Percentiles rank a stretch among this genome's conserved stretches.
phyloP scores from a whole-genome alignment of 495 filamentous ascomycete genomes.

The Neurospora sp. region DNA sequence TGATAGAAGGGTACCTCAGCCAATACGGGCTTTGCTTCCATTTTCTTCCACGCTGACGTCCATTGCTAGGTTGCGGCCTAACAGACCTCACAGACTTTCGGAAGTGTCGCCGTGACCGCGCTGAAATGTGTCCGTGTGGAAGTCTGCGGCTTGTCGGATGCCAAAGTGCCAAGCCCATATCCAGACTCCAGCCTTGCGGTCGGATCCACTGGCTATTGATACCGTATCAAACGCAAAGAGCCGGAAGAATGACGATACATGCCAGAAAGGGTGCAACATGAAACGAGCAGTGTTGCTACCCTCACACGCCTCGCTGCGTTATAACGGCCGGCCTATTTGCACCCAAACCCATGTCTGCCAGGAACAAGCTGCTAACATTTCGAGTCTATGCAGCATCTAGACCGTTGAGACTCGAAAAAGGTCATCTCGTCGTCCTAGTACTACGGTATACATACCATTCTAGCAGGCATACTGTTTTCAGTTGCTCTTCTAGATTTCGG shows the following conservation, averaged over 20 bases:
- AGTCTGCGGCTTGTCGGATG: background rate
- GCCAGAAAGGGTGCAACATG: background rate
- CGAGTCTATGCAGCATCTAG: background rate
- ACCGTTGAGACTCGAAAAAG: background rate
- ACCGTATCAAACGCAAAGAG: background rate
- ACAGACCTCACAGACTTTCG: background rate
- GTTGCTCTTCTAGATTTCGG: background rate
- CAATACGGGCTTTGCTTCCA: background rate
- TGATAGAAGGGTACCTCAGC: background rate
- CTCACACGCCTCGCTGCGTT: background rate
- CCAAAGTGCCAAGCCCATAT: background rate
- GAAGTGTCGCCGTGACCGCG: background rate
- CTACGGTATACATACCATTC: background rate
- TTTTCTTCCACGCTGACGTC: background rate
- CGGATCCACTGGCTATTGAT: background rate
- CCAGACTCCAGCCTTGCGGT: background rate
- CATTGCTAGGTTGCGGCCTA: background rate
- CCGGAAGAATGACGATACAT: conserved; percentile 1
- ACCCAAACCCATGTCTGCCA: background rate
- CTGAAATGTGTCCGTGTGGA: background rate
- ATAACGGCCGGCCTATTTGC: background rate
- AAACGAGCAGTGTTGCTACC: background rate
- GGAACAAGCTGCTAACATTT: background rate
- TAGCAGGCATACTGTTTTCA: background rate
- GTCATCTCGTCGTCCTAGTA: background rate